Percentiles rank a stretch among this genome's conserved stretches.
Evolutionary conservation across 2,329 filamentous ascomycete species (phyloP).

Genomic region (Pyricularia sp.): DNA sequence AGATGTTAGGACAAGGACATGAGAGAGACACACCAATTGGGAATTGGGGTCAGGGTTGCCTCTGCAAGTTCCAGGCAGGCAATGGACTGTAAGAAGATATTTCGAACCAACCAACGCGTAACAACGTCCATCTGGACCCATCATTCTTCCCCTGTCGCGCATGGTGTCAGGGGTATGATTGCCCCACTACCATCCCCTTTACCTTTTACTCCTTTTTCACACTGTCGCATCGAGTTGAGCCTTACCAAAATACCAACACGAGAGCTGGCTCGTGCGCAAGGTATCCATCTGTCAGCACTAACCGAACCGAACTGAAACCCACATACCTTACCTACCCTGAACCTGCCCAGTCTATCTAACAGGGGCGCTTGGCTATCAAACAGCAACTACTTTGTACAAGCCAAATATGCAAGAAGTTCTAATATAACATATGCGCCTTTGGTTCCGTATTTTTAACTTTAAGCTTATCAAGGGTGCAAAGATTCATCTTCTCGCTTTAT

Average conservation of each 20-base stretch:
- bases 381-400: neutral
- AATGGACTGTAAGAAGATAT: neutral
- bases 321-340: neutral
- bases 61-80: too few relatives aligned
- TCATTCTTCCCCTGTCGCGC: neutral
- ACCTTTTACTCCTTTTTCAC: neutral
- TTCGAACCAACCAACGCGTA: neutral
- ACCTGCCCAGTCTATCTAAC: neutral
- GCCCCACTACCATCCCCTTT: neutral
- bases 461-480: neutral
- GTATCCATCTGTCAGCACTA: neutral
- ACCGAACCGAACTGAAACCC: too few relatives aligned
- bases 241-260: neutral
- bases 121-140: neutral
- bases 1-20: neutral
- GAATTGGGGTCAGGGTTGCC: neutral
- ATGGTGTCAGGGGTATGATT: neutral
- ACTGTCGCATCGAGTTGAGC: neutral
- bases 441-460: neutral
- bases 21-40: neutral
- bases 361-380: neutral
- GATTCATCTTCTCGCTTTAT: neutral
- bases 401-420: neutral
- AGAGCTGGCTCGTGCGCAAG: neutral
- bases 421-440: neutral